Conservation (phyloP, 371 early-diverging fungal genomes). For the Circinella minor region DNA sequence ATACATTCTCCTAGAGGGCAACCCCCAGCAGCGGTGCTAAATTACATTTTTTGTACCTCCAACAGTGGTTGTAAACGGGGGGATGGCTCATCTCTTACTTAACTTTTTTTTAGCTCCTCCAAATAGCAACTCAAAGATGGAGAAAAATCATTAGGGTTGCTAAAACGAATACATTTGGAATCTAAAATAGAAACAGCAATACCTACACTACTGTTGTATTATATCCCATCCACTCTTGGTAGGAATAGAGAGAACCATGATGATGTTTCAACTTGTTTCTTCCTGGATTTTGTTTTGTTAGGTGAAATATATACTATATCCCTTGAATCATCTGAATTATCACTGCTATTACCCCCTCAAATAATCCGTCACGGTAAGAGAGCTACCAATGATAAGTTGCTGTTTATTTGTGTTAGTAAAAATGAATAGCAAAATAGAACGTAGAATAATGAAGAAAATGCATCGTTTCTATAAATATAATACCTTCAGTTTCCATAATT, state of each 20-base stretch:
- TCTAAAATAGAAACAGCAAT: no score
- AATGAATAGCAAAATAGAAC: background rate
- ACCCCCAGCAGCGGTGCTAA: no score
- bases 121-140: no score
- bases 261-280: background rate
- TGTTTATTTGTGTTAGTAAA: background rate
- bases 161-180: no score
- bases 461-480: background rate
- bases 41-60: no score
- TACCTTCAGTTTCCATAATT: slow-evolving; percentile 9
- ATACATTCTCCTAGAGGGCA: slow-evolving; percentile 6
- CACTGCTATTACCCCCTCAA: background rate
- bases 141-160: no score
- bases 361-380: background rate
- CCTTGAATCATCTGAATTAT: background rate
- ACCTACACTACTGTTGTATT: no score
- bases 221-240: background rate
- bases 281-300: background rate
- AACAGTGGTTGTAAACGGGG: no score
- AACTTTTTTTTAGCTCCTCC: no score
- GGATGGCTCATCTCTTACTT: no score
- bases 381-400: slow-evolving; percentile 14
- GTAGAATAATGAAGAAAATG: background rate
- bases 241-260: background rate
- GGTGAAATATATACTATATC: slow-evolving; percentile 20